Conservation (phyloP, 2,329 filamentous ascomycete species). For the Colletotrichum euphorbiae region DNA sequence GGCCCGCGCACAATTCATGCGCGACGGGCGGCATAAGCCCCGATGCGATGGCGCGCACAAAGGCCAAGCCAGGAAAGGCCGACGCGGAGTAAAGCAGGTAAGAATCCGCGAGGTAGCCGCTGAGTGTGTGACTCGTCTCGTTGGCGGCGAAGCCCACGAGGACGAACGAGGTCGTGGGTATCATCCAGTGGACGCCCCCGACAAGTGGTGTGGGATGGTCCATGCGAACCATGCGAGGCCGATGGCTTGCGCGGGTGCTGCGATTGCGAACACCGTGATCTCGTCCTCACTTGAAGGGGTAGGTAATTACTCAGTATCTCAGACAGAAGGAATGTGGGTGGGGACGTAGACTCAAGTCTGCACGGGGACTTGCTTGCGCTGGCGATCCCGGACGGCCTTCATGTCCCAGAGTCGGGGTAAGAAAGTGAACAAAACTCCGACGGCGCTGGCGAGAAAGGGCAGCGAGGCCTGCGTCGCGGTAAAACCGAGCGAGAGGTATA, state of each 20-base stretch:
- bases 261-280: constrained; percentile 56
- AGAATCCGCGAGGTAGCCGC: constrained; percentile 44
- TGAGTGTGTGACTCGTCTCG: constrained; percentile 48
- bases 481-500: constrained; percentile 54
- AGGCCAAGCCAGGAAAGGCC: constrained; percentile 44
- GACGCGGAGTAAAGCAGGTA: constrained; percentile 45
- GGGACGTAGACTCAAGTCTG: constrained; percentile 40
- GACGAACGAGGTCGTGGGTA: constrained; percentile 54
- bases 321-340: neutral
- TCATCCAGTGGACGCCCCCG: constrained; percentile 50
- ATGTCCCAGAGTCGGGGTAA: constrained; percentile 57
- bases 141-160: constrained; percentile 60
- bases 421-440: constrained; percentile 55
- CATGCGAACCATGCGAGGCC: constrained; percentile 60
- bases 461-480: constrained; percentile 49
- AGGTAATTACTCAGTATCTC: neutral
- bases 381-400: constrained; percentile 41
- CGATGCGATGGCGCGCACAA: constrained; percentile 43
- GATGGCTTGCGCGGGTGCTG: constrained; percentile 54
- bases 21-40: constrained; percentile 45
- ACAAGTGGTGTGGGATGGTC: constrained; percentile 58
- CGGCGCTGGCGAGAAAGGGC: constrained; percentile 53
- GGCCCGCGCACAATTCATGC: constrained; percentile 41
- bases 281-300: constrained; percentile 24
- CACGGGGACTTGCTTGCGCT: constrained; percentile 35